Conservation (phyloP, 1,139 yeast species). For the Geotrichum europaeum region DNA sequence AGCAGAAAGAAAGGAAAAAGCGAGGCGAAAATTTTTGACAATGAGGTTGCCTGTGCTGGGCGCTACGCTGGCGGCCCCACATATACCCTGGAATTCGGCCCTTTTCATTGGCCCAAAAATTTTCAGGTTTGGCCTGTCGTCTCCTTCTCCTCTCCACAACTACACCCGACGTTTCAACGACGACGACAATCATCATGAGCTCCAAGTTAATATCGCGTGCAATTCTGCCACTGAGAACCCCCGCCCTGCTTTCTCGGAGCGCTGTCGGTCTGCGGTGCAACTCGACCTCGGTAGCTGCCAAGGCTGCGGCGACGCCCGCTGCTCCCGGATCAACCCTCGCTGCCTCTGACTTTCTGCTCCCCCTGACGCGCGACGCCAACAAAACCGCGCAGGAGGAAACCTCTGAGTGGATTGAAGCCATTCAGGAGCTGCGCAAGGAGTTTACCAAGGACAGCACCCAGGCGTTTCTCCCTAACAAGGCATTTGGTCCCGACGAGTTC, state of each 20-base stretch:
- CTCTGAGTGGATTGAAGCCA: slow-evolving; percentile 60
- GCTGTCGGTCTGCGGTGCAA: slow-evolving; percentile 5
- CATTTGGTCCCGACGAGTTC: slow-evolving; percentile 31
- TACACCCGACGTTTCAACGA: not conserved
- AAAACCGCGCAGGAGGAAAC: slow-evolving; percentile 47
- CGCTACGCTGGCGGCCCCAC: not conserved
- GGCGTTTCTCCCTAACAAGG: slow-evolving; percentile 28
- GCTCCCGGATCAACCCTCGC: slow-evolving; percentile 7
- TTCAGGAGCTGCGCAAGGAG: slow-evolving; percentile 48
- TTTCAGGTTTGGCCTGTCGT: slow-evolving; percentile 1
- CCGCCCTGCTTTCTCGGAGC: not conserved
- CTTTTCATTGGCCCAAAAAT: slow-evolving; percentile 12
- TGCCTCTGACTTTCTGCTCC: slow-evolving; percentile 17
- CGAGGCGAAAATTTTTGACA: not conserved
- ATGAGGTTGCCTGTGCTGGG: not conserved
- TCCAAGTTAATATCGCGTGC: slow-evolving; percentile 9
- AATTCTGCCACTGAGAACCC: not conserved
- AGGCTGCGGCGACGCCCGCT: not conserved
- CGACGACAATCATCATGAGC: slow-evolving; percentile 5
- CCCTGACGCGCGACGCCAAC: slow-evolving; percentile 12
- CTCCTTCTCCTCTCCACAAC: not conserved
- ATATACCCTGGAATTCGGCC: not conserved
- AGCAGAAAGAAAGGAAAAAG: not conserved
- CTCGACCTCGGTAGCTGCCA: not conserved
- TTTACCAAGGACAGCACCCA: slow-evolving; percentile 35